A percentile compares a stretch with the other conserved stretches of the same genome.
These are phyloP conservation scores for Trichoderma brevicompactum DNA, from an alignment of 2,329 filamentous ascomycete species.

Conservation along the genomic window DNA sequence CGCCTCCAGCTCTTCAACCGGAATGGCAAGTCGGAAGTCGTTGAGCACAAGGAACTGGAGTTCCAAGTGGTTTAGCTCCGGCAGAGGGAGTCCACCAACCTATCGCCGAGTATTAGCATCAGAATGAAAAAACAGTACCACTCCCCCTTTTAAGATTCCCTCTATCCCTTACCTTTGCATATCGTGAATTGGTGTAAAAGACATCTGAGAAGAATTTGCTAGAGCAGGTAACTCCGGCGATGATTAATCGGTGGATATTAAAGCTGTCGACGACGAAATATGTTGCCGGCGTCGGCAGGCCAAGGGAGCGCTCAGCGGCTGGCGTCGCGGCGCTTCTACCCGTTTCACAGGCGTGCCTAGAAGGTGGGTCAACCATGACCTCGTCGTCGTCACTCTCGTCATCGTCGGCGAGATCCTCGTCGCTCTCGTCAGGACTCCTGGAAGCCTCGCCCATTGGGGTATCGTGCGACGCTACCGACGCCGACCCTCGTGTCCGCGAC, in stretches of 20 bases:
- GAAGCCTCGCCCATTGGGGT: slow-evolving; percentile 39
- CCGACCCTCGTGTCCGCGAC: slow-evolving; percentile 18
- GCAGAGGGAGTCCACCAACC: slow-evolving; percentile 91
- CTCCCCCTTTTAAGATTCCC: neutral
- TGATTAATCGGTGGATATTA: slow-evolving; percentile 96
- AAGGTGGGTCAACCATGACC: slow-evolving; percentile 41
- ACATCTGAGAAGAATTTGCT: slow-evolving; percentile 99
- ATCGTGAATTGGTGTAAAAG: slow-evolving; percentile 98
- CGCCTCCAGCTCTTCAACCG: slow-evolving; percentile 92
- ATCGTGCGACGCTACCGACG: slow-evolving; percentile 35
- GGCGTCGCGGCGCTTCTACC: slow-evolving; percentile 7
- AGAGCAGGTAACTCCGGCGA: slow-evolving; percentile 94
- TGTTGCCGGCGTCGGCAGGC: slow-evolving; percentile 47
- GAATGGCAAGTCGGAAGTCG: slow-evolving; percentile 90
- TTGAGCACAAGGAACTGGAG: slow-evolving; percentile 94
- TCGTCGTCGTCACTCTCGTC: slow-evolving; percentile 44
- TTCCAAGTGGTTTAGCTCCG: slow-evolving; percentile 94
- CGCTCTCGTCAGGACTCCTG: slow-evolving; percentile 49
- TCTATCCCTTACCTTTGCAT: slow-evolving; percentile 78
- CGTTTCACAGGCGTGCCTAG: slow-evolving; percentile 32
- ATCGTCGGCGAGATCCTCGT: slow-evolving; percentile 57
- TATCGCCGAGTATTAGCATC: slow-evolving; percentile 46
- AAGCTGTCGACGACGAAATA: slow-evolving; percentile 97
- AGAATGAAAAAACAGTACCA: neutral
- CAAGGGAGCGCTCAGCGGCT: slow-evolving; percentile 33